Evolutionary conservation across 2,329 filamentous ascomycete genomes (phyloP).

Genomic region (Zasmidium cellare): DNA sequence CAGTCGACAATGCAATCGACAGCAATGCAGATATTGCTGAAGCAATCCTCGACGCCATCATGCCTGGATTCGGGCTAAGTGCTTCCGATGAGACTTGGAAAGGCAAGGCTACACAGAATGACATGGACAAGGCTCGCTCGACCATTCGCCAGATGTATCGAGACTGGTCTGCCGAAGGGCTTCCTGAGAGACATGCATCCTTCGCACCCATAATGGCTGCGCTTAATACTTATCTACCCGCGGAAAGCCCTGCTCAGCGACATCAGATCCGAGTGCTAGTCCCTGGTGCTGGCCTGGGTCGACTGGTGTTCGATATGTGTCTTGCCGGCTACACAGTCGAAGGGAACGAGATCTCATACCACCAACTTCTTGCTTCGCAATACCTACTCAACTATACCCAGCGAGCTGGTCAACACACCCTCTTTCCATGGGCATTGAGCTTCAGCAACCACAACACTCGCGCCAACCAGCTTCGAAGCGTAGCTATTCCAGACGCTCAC

Average conservation of each 20-base stretch:
- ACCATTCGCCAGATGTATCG: conserved; percentile 92
- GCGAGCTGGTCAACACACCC: conserved; percentile 62
- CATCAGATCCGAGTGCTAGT: conserved; percentile 69
- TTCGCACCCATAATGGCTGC: conserved; percentile 72
- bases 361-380: conserved; percentile 84
- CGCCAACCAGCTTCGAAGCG: conserved; percentile 70
- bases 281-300: conserved; percentile 84
- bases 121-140: conserved; percentile 88
- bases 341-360: conserved; percentile 94
- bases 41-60: conserved; percentile 69
- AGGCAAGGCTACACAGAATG: conserved; percentile 67
- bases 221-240: conserved; percentile 54
- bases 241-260: conserved; percentile 25
- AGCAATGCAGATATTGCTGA: conserved; percentile 80
- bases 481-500: conserved; percentile 74
- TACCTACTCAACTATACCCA: conserved; percentile 71
- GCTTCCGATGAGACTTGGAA: conserved; percentile 60
- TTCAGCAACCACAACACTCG: conserved; percentile 84
- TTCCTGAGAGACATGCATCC: conserved; percentile 70
- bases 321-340: conserved; percentile 71
- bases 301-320: conserved; percentile 86
- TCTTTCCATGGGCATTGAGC: conserved; percentile 83
- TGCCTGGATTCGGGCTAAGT: conserved; percentile 65
- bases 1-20: conserved; percentile 85
- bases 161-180: conserved; percentile 85